phyloP scores from a whole-genome alignment of 768 basidiomycete genomes.

The Termitomyces sp. region DNA sequence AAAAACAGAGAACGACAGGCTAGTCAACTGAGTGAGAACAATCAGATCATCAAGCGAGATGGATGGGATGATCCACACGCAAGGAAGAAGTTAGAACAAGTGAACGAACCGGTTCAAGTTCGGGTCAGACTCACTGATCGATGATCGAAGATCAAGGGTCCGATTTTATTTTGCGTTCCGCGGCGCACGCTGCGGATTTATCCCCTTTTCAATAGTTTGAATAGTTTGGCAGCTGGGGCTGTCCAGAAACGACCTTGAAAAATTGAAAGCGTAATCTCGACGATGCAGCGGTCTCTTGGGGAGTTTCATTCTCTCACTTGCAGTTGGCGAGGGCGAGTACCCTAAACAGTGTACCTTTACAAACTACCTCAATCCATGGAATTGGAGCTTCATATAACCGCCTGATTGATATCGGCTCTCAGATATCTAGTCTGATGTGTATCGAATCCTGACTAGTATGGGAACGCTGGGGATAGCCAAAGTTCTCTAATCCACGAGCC shows the following conservation, averaged over 20 bases:
- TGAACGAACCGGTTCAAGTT: neutral
- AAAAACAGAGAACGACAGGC: neutral
- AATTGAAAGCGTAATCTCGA: no score
- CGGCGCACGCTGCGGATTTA: neutral
- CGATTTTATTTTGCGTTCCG: constrained; percentile 7
- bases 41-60: neutral
- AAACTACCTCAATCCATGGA: no score
- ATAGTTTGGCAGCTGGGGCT: neutral
- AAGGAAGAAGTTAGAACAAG: neutral
- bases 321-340: no score
- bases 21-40: neutral
- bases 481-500: neutral
- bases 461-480: neutral
- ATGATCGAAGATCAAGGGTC: no score
- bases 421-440: no score
- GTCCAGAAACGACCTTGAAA: constrained; percentile 3
- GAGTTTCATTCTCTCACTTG: no score
- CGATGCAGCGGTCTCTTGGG: no score
- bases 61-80: neutral
- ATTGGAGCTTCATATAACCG: no score
- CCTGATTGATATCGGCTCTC: no score
- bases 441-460: no score
- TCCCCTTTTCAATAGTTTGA: neutral
- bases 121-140: constrained; percentile 1
- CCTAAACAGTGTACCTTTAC: no score